Percentiles rank a stretch among this genome's conserved stretches.
Conservation (phyloP, 257 asterid genomes). For the Fraxinus excelsior region DNA sequence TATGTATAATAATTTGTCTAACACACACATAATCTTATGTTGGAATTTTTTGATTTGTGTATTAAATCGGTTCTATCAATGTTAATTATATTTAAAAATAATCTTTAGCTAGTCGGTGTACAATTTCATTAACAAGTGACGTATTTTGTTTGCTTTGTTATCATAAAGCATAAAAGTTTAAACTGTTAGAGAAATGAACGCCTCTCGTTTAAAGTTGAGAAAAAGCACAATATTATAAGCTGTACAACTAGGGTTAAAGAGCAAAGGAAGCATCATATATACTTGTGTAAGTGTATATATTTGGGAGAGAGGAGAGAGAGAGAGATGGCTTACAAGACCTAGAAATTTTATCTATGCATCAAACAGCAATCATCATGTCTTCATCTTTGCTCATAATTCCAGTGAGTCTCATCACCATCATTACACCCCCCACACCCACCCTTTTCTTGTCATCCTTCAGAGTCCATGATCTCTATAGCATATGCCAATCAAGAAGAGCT, state of each 20-base stretch:
- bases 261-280: conserved; percentile 19
- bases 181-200: neutral
- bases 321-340: conserved; percentile 27
- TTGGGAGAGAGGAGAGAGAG: neutral
- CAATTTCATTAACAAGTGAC: no score
- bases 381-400: conserved; percentile 34
- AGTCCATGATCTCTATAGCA: neutral
- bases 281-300: neutral
- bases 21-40: neutral
- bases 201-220: no score
- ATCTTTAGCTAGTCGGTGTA: neutral
- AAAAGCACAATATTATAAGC: neutral
- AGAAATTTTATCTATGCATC: conserved; percentile 32
- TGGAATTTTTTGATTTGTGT: neutral
- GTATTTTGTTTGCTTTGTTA: neutral
- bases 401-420: conserved; percentile 27
- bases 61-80: neutral
- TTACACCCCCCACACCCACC: conserved; percentile 22
- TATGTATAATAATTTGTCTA: neutral
- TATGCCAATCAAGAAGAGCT: conserved; percentile 4
- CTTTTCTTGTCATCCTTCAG: conserved; percentile 9
- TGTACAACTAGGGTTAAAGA: conserved; percentile 37
- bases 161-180: neutral
- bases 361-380: conserved; percentile 41
- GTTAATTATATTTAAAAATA: neutral